Evolutionary conservation across 495 filamentous ascomycete genomes (phyloP).

Genomic region (Xylaria telfairii): DNA sequence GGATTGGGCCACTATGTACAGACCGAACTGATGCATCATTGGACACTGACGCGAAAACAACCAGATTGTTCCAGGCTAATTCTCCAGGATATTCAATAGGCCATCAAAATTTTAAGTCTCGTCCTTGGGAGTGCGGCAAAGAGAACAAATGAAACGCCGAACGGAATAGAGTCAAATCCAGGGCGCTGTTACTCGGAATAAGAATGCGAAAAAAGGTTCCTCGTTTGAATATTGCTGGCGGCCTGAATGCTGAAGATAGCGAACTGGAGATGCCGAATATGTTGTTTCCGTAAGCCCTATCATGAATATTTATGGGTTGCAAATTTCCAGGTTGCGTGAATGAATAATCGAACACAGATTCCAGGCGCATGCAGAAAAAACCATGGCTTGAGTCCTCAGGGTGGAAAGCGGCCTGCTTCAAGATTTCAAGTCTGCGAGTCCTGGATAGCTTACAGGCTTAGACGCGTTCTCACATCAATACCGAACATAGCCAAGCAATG

Average conservation of each 20-base stretch:
- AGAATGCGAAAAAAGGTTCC: conserved; percentile 3
- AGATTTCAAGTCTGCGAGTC: not conserved
- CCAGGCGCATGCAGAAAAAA: not conserved
- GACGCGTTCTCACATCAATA: conserved; percentile 29
- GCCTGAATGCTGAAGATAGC: not conserved
- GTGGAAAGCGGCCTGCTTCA: conserved; percentile 21
- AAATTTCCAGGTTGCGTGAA: not conserved
- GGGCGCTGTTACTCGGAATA: conserved; percentile 3
- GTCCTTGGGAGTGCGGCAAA: not conserved
- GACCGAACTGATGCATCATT: conserved; percentile 42
- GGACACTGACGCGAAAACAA: not conserved
- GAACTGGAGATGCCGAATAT: not conserved
- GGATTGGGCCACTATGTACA: conserved; percentile 40
- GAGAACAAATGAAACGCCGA: conserved; percentile 29
- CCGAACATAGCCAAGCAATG: conserved; percentile 35
- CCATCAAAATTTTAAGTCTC: conserved; percentile 20
- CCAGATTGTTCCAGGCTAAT: conserved; percentile 9
- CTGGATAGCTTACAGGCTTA: conserved; percentile 25
- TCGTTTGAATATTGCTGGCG: not conserved
- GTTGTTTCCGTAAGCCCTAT: not conserved
- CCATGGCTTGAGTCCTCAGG: conserved; percentile 9
- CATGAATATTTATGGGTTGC: not conserved
- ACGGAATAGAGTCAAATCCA: conserved; percentile 29
- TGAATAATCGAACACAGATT: not conserved
- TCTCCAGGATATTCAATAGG: conserved; percentile 8